Percentiles rank a stretch among this genome's conserved stretches.
Conservation (phyloP, 495 filamentous ascomycete genomes). For the Venustampulla echinocandica region DNA sequence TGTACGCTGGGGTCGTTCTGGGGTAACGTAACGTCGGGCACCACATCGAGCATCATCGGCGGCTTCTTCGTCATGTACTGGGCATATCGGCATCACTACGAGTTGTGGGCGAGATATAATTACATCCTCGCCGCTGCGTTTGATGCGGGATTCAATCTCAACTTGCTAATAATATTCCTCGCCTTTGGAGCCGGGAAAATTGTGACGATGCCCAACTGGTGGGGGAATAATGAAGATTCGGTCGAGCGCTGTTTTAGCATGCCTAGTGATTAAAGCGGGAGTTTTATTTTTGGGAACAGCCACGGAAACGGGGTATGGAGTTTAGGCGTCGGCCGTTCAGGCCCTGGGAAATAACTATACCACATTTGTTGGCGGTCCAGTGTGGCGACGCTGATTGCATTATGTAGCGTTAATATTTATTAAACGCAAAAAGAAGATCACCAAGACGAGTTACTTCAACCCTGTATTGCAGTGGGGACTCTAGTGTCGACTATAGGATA, state of each 20-base stretch:
- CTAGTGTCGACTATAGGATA: no score
- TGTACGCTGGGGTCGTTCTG: conserved; percentile 35
- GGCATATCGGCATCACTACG: conserved; percentile 41
- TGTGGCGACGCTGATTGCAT: no score
- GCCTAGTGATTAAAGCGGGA: neutral
- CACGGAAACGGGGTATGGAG: no score
- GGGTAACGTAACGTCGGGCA: conserved; percentile 44
- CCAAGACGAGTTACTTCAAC: no score
- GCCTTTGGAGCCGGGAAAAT: conserved; percentile 44
- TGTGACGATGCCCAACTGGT: conserved; percentile 48
- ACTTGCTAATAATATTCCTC: conserved; percentile 48
- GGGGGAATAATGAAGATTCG: conserved; percentile 38
- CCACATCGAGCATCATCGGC: conserved; percentile 46
- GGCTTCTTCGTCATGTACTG: conserved; percentile 49
- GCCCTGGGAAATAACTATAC: no score
- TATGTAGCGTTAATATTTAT: no score
- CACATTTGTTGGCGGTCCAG: no score
- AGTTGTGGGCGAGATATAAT: conserved; percentile 49
- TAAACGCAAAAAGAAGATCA: no score
- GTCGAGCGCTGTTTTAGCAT: conserved; percentile 33
- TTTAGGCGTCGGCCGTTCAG: no score
- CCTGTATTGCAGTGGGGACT: no score
- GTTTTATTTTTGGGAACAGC: neutral
- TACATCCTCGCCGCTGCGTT: conserved; percentile 48
- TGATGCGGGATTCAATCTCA: conserved; percentile 49